Evolutionary conservation across 768 basidiomycete genomes (phyloP), one percentile per base, ranked within the genome.

Genomic region (Serendipita sp.): DNA sequence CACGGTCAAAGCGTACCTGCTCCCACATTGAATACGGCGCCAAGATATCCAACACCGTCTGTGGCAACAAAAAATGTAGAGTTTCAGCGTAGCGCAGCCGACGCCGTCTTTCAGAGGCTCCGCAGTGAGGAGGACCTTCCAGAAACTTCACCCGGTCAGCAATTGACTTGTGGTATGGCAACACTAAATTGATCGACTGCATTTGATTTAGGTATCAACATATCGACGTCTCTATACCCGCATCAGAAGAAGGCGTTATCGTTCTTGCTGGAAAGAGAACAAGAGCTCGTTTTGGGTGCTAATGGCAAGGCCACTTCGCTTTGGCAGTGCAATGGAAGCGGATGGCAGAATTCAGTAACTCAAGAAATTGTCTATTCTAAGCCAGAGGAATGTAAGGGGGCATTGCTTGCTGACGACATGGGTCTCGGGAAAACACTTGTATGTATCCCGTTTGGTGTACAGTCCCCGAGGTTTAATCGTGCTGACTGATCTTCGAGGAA

Each of bases 231-330:
- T 54, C 78, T 99, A 5, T 99, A 98, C 75, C 91, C 95, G 18
- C 96, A 99, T 78, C 96, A 99, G 76, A 95, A 93, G 76, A 95
- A 95, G 74, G 96, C 95, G 28, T 79, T 99, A 18, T 92, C 95
- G 1, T 99, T 99, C 75, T 78, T 99, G 60, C 79, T 97, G 18
- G 91, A 96, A 71, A 83, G 96, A 72, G 85, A 89, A 73, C 80
- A 83, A 67, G 89, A 91, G 74, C 63, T 66, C 48, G 65, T 65
- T 67, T 72, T 75, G 38, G 77, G 78, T 44, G 69, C 75, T 48
- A 79, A 82, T 74, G 89, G 87, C 68, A 80, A 75, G 67, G 82
- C 79, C 69, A 83, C 85, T 13, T 85, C 88, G 5, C 73, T 91
- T 45, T 91, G 89, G 88, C 84, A 88, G 67, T 70, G 63, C 74